Evolutionary conservation across 78 protist species (phyloP), one percentile per base, ranked within the genome.

Genomic region (Planoprotostelium fungivorum): DNA sequence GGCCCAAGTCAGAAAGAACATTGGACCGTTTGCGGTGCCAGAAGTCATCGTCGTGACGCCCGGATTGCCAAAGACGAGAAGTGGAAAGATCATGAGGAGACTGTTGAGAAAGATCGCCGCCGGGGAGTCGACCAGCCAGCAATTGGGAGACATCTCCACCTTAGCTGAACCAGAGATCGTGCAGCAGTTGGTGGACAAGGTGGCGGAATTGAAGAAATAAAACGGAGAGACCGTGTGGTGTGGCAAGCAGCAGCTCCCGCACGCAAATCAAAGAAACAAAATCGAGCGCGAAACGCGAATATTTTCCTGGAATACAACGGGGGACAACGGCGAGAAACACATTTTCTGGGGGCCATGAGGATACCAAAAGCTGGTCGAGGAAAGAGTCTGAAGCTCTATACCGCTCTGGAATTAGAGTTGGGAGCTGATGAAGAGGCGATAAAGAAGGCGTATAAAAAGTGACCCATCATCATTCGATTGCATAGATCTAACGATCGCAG

Each of bases 1-100:
- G 92, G 51, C 39, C 29, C 73, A 90, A 36, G 99, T 98, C 16
- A 90, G 98, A 34, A 35, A 51, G 0, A 85, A 37, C n/a, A 90
- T 93, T 29, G 95, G 95, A 35, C 90, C 95, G 35, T 90, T 93
- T 86, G 95, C 95, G 38, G 87, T 88, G 37, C 97, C 98, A 0
- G 96, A 95, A 86, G 89, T 86, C 34, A 90, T 96, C 84, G 36
- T 95, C 34, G 51, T 92, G 86, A 90, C 96, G 23, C 95, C 90
- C 9, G 94, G 94, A 34, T 91, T 97, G 31, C 98, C 98, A 34
- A 97, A 97, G 93, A 97, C 98, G 31, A 87, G 98, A 29, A 84
- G 91, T 36, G 98, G 99, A 86, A 97, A 97, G 95, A 96, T 97
- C 84, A 96, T 97, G 97, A 88, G 99, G 36, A 91, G 99, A 35